A percentile compares a stretch with the other conserved stretches of the same genome.
Evolutionary conservation across 495 filamentous ascomycete genomes (phyloP).

Genomic region (Penicillium simplicissimum): DNA sequence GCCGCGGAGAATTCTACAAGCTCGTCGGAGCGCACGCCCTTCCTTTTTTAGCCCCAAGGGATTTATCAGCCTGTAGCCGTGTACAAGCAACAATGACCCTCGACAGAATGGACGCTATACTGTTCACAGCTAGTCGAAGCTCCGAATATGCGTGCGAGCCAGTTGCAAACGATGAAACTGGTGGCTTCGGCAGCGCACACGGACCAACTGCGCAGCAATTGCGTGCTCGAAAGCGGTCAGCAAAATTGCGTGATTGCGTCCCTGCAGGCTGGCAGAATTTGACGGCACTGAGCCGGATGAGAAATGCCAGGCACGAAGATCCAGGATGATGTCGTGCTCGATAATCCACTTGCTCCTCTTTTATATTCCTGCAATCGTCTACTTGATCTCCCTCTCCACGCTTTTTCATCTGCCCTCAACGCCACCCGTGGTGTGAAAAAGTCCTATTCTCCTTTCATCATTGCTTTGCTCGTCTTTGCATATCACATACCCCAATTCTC

Average conservation of each 20-base stretch:
- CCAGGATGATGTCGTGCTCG: slow-evolving; percentile 40
- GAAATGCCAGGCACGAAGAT: slow-evolving; percentile 26
- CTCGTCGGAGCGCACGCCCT: background rate
- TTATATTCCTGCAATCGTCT: slow-evolving; percentile 36
- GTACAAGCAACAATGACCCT: background rate
- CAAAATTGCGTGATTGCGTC: slow-evolving; percentile 37
- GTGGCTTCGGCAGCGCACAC: slow-evolving; percentile 21
- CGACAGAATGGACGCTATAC: background rate
- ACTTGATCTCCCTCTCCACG: slow-evolving; percentile 25
- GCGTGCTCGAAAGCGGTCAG: slow-evolving; percentile 48
- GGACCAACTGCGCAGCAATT: slow-evolving; percentile 38
- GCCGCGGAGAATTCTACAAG: slow-evolving; percentile 4
- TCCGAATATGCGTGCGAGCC: slow-evolving; percentile 5
- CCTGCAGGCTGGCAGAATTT: slow-evolving; percentile 35
- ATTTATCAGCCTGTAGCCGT: slow-evolving; percentile 36
- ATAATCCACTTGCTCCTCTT: slow-evolving; percentile 28
- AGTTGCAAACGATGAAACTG: background rate
- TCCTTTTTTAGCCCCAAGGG: slow-evolving; percentile 1
- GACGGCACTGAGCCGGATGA: slow-evolving; percentile 27
- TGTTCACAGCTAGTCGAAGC: slow-evolving; percentile 1
- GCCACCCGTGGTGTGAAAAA: slow-evolving; percentile 12
- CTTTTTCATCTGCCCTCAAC: slow-evolving; percentile 15
- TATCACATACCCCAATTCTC: slow-evolving; percentile 10
- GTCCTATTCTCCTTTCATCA: background rate
- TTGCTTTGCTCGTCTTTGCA: slow-evolving; percentile 1